Evolutionary conservation across 805 yeast species (phyloP), one percentile per base, ranked within the genome.

Genomic region (Kodamaea sagamina): DNA sequence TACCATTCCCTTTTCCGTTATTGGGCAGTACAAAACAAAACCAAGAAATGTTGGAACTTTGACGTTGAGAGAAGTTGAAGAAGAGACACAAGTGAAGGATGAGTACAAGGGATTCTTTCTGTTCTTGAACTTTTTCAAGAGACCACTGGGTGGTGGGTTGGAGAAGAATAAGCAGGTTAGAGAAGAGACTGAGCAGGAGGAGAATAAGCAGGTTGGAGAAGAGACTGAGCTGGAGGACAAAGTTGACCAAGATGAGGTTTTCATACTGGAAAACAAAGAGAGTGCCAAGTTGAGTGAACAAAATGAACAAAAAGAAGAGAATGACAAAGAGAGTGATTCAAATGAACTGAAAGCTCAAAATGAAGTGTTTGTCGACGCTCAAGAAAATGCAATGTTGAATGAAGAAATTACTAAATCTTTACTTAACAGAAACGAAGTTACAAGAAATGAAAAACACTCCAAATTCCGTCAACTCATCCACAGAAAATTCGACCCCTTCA

Each of bases 11-110:
- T 9, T n/a, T 21, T 6, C 32, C 6, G n/a, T 16, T 17, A 10
- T 35, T 2, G 40, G 48, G 31, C 39, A 42, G 16, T 49, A 49
- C 38, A 44, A 35, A 28, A 29, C 36, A 16, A 49, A 47, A 31
- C 37, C 32, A 11, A 40, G 50, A 24, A 44, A 46, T 21, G 28
- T 24, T 22, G 55, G 55, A 9, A 43, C 44, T 27, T 21, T 51
- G 13, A 32, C 18, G 12, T 31, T 46, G 27, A 40, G 44, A 26
- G 26, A 10, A n/a, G 21, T 9, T 7, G 22, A 7, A 32, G 27
- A 15, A 27, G 18, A 34, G 7, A 15, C 35, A 13, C 18, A 13
- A 6, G 21, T 15, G 12, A 19, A 25, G 28, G 24, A n/a, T n/a
- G n/a, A 18, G n/a, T 25, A 3, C 4, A 27, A 16, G 8, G 21